Evolutionary conservation across 352 stramenopile species (phyloP).

Genomic region (Phytopythium sindhum): DNA sequence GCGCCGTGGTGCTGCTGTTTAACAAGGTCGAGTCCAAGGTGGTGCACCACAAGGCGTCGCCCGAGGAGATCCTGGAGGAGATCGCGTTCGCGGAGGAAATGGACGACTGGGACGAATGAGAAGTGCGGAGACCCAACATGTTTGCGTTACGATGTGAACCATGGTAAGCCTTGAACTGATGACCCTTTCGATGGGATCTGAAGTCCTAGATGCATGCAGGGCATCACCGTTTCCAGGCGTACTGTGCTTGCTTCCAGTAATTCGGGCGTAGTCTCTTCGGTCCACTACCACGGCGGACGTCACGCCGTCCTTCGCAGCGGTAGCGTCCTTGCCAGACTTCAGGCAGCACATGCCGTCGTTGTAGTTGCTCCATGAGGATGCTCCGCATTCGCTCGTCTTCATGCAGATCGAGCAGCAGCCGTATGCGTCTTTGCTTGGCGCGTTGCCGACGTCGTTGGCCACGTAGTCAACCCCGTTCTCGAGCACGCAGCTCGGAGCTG

Average conservation of each 20-base stretch:
- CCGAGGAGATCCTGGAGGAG: conserved; percentile 37
- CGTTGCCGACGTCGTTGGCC: conserved; percentile 14
- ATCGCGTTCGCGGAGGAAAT: conserved; percentile 43
- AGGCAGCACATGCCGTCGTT: conserved; percentile 54
- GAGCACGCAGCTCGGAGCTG: conserved; percentile 13
- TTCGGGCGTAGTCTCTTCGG: too few species aligned
- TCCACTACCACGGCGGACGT: conserved; percentile 12
- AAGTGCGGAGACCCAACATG: background rate
- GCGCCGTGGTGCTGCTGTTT: conserved; percentile 35
- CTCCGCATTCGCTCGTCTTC: conserved; percentile 17
- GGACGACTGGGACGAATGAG: conserved; percentile 8
- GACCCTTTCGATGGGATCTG: background rate
- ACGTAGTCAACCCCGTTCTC: conserved; percentile 23
- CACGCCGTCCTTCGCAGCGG: conserved; percentile 10
- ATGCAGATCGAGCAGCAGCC: conserved; percentile 19
- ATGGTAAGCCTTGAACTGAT: background rate
- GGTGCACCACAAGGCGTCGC: conserved; percentile 18
- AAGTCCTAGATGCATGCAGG: background rate
- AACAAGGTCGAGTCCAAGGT: conserved; percentile 28
- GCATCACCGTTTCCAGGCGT: background rate
- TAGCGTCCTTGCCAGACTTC: conserved; percentile 36
- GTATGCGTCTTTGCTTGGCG: conserved; percentile 13
- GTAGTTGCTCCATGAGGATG: conserved; percentile 42
- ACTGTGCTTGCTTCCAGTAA: background rate
- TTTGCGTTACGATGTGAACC: background rate